A percentile compares a stretch with the other conserved stretches of the same genome.
Evolutionary conservation across 306 rosid genomes (phyloP).

Genomic region (Begonia fuchsioides): DNA sequence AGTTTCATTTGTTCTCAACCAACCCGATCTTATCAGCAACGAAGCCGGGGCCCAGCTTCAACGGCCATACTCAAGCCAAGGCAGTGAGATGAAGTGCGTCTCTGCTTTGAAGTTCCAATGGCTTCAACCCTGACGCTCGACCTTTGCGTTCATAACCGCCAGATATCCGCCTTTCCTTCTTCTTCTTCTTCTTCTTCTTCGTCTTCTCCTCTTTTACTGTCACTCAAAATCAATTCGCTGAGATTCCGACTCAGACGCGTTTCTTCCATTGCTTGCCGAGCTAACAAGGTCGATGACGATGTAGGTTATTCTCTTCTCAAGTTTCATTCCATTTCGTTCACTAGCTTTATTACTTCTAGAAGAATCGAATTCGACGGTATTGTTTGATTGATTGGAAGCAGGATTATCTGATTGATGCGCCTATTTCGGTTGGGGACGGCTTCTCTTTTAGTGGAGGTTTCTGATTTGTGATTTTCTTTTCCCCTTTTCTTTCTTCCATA

Average conservation of each 20-base stretch:
- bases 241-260: neutral
- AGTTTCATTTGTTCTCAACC: neutral
- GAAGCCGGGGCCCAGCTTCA: neutral
- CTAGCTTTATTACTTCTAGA: neutral
- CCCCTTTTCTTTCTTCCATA: neutral
- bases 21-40: neutral
- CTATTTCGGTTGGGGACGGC: constrained; percentile 65
- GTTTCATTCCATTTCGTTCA: neutral
- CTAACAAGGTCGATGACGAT: neutral
- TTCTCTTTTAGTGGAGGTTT: constrained; percentile 83
- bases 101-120: neutral
- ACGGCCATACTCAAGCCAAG: neutral
- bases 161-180: neutral
- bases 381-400: constrained; percentile 7
- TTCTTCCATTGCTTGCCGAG: neutral
- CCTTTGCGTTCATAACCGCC: neutral
- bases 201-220: neutral
- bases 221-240: neutral
- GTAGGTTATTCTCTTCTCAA: neutral
- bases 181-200: neutral
- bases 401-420: constrained; percentile 78
- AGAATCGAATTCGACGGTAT: neutral
- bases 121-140: neutral
- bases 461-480: neutral
- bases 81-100: neutral